Evolutionary conservation across 176 grass and related monocot species (phyloP), one percentile per base, ranked within the genome.

Genomic region (Puya raimondii): DNA sequence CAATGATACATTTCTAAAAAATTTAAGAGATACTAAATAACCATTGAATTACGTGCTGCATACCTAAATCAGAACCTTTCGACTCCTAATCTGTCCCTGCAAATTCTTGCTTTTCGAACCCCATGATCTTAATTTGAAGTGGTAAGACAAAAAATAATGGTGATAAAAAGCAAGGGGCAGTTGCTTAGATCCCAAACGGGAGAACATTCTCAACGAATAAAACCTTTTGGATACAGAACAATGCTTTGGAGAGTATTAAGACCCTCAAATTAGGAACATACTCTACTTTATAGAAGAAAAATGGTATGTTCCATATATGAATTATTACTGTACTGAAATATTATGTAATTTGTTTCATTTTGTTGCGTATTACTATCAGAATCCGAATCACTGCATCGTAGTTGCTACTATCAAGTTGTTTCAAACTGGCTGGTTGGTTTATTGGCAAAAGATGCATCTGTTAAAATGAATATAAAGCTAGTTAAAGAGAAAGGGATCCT

Each of bases 101-200:
- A 42, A 42, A 42, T 42, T 42, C 33, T 42, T 42, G 33, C 33
- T 42, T 42, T 5, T 42, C 33, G 33, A 42, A 42, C 33, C 33
- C 4, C 33, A 42, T 42, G 33, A 42, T 42, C 33, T 42, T 42
- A 42, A 42, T 42, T 42, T 42, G 33, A 22, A 61, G 56, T 61
- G 10, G 21, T 61, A 18, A 22, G 56, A 20, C 15, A 57, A 18
- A 61, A 18, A 61, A 7, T 21, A 16, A 61, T 9, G n/a, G 56
- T 18, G 56, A 18, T 61, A 20, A 6, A 17, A 17, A 61, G 21
- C 16, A 61, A 20, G 56, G 9, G 14, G 52, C 68, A 74, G 66
- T 74, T 79, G 18, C 74, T 70, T 70, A 25, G 59, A 70, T 83
- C 26, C 54, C 72, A 47, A 59, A 49, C 48, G 47, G 23, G 48